Evolutionary conservation across 2,329 filamentous ascomycete genomes (phyloP), one percentile per base, ranked within the genome.

Genomic region (Claviceps sorghi): DNA sequence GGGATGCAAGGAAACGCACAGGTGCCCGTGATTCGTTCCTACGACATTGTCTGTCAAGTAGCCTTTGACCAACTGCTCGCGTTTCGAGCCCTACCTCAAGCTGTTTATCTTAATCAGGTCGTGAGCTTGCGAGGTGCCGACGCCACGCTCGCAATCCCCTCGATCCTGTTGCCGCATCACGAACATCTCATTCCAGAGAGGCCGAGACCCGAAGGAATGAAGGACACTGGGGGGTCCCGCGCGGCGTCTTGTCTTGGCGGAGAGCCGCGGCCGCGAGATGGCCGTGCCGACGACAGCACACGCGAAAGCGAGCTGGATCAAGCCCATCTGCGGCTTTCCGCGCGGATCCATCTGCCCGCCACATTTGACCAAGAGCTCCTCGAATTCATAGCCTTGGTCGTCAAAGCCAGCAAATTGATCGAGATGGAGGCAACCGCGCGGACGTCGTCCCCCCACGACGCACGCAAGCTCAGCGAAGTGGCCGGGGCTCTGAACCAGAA

Each of bases 401-500:
- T 51, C 48, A 53, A 53, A 30, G 52, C 52, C 36, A 51, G 48
- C 44, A 53, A 53, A n/a, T 13, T 53, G 26, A 45, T 53, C 19
- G 52, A 53, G 29, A 44, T 53, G 32, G 52, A 44, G 7, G 52
- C 42, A 21, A 40, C 38, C 13, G n/a, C 36, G 8, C 41, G 36
- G n/a, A 22, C 42, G 11, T 11, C 42, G 22, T 44, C 22, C 11
- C 15, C 22, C 2, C 36, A 51, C 11, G 44, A 48, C 26, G 34
- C 29, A 26, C 48, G 13, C 7, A 53, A 38, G 52, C 22, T 53
- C n/a, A 53, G 36, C 21, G 52, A 53, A 17, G 26, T 53, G 8
- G 42, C 52, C 5, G 48, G 52, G 6, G 17, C 44, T 1, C 30
- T 53, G 34, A 53, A 51, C 22, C 66, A 63, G 54, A 73, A 89